Conservation (phyloP, 306 rosid genomes). For the Malus orientalis region DNA sequence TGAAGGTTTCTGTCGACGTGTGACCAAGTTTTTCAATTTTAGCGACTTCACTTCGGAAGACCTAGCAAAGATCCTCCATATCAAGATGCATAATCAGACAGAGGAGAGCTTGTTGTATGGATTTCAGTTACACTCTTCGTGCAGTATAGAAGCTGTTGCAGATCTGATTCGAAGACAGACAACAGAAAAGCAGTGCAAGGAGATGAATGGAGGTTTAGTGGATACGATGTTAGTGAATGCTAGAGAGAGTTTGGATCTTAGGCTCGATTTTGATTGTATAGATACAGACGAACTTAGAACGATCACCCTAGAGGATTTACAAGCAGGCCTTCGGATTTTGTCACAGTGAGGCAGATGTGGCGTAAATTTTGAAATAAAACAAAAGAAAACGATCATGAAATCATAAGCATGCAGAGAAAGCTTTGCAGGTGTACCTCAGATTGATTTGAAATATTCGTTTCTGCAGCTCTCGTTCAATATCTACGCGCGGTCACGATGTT, state of each 20-base stretch:
- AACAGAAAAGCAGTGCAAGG: slow-evolving; percentile 69
- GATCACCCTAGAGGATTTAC: slow-evolving; percentile 70
- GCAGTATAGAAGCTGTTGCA: slow-evolving; percentile 53
- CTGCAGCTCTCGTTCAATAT: not conserved
- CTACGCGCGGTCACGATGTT: not conserved
- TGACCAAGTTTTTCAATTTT: slow-evolving; percentile 86
- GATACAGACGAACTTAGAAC: slow-evolving; percentile 80
- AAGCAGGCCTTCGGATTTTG: slow-evolving; percentile 53
- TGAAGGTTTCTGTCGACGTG: slow-evolving; percentile 93
- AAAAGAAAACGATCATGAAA: not conserved
- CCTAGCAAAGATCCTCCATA: slow-evolving; percentile 70
- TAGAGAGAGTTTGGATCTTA: slow-evolving; percentile 76
- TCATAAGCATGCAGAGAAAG: not conserved
- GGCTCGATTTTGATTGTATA: slow-evolving; percentile 79
- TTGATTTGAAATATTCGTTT: slow-evolving; percentile 1
- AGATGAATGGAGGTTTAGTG: slow-evolving; percentile 78
- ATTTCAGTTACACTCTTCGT: slow-evolving; percentile 64
- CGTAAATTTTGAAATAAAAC: not conserved
- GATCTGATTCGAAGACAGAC: slow-evolving; percentile 53
- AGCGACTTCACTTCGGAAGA: slow-evolving; percentile 69
- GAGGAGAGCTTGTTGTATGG: slow-evolving; percentile 73
- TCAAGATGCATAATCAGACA: slow-evolving; percentile 64
- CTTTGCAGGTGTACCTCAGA: not conserved
- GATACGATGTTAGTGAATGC: slow-evolving; percentile 83
- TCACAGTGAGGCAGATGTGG: slow-evolving; percentile 25